Percentiles rank a stretch among this genome's conserved stretches.
phyloP scores from a whole-genome alignment of 345 rosid species.

The Populus davidiana region DNA sequence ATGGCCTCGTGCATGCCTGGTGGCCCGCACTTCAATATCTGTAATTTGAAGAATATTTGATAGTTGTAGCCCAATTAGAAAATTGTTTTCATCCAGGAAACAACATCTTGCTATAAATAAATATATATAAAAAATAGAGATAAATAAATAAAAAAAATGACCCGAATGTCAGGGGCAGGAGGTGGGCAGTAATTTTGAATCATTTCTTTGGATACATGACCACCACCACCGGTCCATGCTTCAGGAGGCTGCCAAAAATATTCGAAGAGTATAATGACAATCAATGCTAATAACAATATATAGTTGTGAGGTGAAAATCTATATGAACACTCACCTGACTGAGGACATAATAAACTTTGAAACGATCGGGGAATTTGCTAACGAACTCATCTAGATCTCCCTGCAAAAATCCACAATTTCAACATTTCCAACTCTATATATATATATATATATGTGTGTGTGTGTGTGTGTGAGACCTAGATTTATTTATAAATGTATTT shows the following conservation, averaged over 20 bases:
- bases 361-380: slow-evolving; percentile 10
- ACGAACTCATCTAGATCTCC: slow-evolving; percentile 23
- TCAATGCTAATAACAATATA: not conserved
- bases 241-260: slow-evolving; percentile 16
- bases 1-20: no score
- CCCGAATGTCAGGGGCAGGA: slow-evolving; percentile 18
- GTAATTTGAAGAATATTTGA: no score
- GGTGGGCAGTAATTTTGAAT: slow-evolving; percentile 18
- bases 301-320: not conserved
- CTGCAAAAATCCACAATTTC: not conserved
- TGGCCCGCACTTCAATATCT: no score
- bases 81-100: no score
- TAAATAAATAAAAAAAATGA: not conserved
- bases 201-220: slow-evolving; percentile 9
- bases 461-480: no score
- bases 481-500: no score
- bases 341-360: slow-evolving; percentile 12
- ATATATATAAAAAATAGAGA: not conserved
- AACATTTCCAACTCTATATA: not conserved
- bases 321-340: not conserved
- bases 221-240: slow-evolving; percentile 21
- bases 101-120: no score
- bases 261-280: no score
- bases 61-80: no score
- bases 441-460: no score